Base-by-base conservation (phyloP, 805 yeast species). In the Wickerhamomyces sydowiorum region DNA sequence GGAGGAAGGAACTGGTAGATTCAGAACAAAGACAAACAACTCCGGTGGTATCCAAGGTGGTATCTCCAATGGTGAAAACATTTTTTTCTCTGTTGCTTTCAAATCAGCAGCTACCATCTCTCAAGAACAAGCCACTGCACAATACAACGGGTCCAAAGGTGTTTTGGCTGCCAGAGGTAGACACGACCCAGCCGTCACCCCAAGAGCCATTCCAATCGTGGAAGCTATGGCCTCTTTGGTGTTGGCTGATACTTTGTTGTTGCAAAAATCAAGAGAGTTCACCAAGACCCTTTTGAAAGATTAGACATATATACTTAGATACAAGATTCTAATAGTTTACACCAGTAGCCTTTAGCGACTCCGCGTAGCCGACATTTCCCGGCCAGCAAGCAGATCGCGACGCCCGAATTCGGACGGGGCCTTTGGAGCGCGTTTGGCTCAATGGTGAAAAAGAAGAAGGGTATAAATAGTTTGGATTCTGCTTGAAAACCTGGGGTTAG, bases 21-120 rank as follows among this genome's bases (percentile, higher is more conserved):
- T 93, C 60, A 83, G 91, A 65, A 93, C 99, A 21, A 73, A 63
- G 54, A 90, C 98, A 17, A 93, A 93, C 70, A 81, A 83, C 66
- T 86, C 96, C 15, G 99, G 98, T 55, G 99, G 99, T 68, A 79
- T 89, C 49, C 99, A 93, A 72, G 99, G 99, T 59, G 99, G 99
- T 60, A 93, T 93, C 60, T 70, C 96, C 40, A 93, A 93, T 61
- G 99, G 99, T 54, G 99, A 93, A 66, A 75, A 86, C 66, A 86
- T 93, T 58, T 93, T 85, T 70, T 93, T 93, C 65, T 83, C 86
- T 21, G 91, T 93, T 36, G 97, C 98, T 4, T 93, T 93, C 79
- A 93, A 93, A 71, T 90, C 98, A 2, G 97, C 96, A 15, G 99
- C 99, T 39, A 93, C 99, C 33, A 93, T 93, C 53, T 80, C 93